phyloP scores from a whole-genome alignment of 805 yeast genomes.

The Zygoascus biomembranicola region DNA sequence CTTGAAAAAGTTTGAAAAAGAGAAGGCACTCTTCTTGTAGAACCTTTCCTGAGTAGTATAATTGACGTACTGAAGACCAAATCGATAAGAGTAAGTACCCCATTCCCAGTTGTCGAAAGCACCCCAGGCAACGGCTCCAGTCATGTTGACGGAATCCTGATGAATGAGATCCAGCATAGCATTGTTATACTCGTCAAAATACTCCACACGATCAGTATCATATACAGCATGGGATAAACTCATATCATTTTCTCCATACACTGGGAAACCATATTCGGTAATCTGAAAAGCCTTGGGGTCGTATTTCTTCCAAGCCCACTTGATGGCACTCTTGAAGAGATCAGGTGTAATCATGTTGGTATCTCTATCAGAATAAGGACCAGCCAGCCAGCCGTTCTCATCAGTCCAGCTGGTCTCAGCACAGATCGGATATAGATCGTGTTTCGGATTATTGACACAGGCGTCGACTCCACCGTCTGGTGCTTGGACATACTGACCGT shows the following conservation, averaged over 20 bases:
- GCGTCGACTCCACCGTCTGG: conserved; percentile 17
- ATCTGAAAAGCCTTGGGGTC: conserved; percentile 21
- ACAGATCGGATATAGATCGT: conserved; percentile 25
- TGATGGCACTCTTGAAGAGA: conserved; percentile 8
- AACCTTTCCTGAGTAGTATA: conserved; percentile 6
- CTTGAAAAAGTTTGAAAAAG: conserved; percentile 10
- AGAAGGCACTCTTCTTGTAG: conserved; percentile 12
- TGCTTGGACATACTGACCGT: conserved; percentile 20
- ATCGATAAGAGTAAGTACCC: conserved; percentile 4
- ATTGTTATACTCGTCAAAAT: conserved; percentile 24
- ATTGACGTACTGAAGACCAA: conserved; percentile 12
- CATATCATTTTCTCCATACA: conserved; percentile 24
- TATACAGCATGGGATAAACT: conserved; percentile 19
- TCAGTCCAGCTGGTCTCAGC: conserved; percentile 10
- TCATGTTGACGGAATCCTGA: conserved; percentile 23
- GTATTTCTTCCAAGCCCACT: conserved; percentile 17
- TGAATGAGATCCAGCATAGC: conserved; percentile 20
- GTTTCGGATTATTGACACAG: conserved; percentile 23
- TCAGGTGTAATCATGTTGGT: conserved; percentile 18
- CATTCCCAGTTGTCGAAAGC: conserved; percentile 31
- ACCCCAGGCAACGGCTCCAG: conserved; percentile 29
- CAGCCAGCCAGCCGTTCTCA: conserved; percentile 16
- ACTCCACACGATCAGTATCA: conserved; percentile 26
- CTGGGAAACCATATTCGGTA: conserved; percentile 29
- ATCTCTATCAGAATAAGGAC: conserved; percentile 17